phyloP scores from a whole-genome alignment of 1,284 basidiomycete genomes.

The Ganoderma meredithae region DNA sequence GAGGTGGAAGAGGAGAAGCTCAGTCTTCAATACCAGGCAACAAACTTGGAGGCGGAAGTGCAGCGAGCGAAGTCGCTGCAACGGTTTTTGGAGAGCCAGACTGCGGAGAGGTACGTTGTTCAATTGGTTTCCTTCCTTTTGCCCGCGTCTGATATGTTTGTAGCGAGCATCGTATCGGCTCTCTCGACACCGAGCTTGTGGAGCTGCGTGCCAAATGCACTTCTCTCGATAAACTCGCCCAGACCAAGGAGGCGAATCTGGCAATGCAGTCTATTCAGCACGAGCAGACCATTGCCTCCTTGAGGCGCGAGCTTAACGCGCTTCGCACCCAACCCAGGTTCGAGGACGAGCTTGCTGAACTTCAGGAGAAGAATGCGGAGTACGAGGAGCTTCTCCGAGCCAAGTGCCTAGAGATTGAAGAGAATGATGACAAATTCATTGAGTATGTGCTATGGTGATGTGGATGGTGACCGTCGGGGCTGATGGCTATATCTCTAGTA shows the following conservation, averaged over 20 bases:
- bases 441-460: slow-evolving; percentile 59
- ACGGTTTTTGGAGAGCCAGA: slow-evolving; percentile 66
- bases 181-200: slow-evolving; percentile 57
- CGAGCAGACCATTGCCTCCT: slow-evolving; percentile 62
- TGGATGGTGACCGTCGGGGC: background rate
- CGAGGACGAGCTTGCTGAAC: slow-evolving; percentile 59
- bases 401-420: slow-evolving; percentile 82
- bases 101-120: slow-evolving; percentile 58
- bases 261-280: slow-evolving; percentile 68
- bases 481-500: slow-evolving; percentile 47
- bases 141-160: slow-evolving; percentile 14
- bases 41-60: slow-evolving; percentile 65
- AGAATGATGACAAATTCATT: slow-evolving; percentile 79
- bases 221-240: slow-evolving; percentile 62
- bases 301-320: slow-evolving; percentile 61
- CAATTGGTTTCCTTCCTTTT: slow-evolving; percentile 15
- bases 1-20: slow-evolving; percentile 56
- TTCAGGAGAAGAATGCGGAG: slow-evolving; percentile 73
- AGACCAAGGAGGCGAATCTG: slow-evolving; percentile 69
- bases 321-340: slow-evolving; percentile 63
- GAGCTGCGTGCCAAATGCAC: slow-evolving; percentile 52
- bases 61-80: slow-evolving; percentile 66
- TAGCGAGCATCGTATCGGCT: slow-evolving; percentile 56
- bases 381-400: slow-evolving; percentile 73
- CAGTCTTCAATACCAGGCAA: slow-evolving; percentile 59